Evolutionary conservation across 768 basidiomycete genomes (phyloP), one percentile per base, ranked within the genome.

Genomic region (Pulveroboletus frians): DNA sequence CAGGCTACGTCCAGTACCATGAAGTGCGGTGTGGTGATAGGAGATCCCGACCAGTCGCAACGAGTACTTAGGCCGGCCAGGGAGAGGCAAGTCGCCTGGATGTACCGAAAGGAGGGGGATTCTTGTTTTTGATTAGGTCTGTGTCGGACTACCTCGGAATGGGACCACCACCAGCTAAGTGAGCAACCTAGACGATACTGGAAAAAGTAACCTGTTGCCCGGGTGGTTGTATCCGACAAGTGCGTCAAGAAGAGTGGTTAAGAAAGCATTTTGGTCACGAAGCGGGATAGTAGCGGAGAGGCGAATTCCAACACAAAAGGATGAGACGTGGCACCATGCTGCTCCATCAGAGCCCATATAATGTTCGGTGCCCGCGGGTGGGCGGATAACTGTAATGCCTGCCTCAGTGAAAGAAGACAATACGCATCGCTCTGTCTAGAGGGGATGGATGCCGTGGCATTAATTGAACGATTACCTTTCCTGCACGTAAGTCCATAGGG

Each of bases 121-220:
- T 59, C 27, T 68, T 66, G 63, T 81, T 65, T 51, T 81, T 77
- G 15, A 78, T 68, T 21, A 88, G 75, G 54, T 84, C 4, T 81
- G 80, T 9, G 71, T 75, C 37, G 87, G 72, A 0, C 82, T 80
- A 6, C 5, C 23, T 6, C 23, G 23, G 23, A 30, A 80, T 79
- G 21, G 90, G 77, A 64, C 90, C 85, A 5, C 75, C 89, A 3
- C 89, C 88, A 0, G 88, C 86, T 1, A 85, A 90, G 61, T 92
- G 88, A 3, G 88, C 89, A 17, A 72, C 72, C 18, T 90, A 43
- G 47, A 87, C 73, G 58, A 92, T 83, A 56, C 86, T 69, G 15
- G 69, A 63, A 0, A 86, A 71, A 53, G 61, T 87, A 82, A 0
- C 80, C 78, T 23, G 84, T 68, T 9, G 59, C 67, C 72, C 18